Base-by-base conservation (phyloP, 73 alveolate species). In the Paramecium sexaurelia region DNA sequence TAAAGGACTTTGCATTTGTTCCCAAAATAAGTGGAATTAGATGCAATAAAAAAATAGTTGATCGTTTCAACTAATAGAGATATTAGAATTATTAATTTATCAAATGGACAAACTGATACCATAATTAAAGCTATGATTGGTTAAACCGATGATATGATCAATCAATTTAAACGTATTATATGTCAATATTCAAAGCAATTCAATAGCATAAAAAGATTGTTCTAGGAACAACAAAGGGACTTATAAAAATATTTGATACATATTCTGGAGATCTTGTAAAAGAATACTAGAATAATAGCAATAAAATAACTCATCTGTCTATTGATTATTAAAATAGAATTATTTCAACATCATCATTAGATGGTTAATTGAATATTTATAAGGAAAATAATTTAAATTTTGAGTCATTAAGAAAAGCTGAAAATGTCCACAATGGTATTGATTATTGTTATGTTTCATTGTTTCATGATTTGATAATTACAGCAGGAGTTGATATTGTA, bases 311-410 rank as follows among this genome's bases (percentile, higher is more conserved):
- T 36, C 55, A 55, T 88, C 55, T 88, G 1, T 68, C 56, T 35
- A 88, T 88, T 41, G 94, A 88, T 71, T 88, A 88, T 36, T 41
- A 41, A 68, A 88, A 88, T 29, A 66, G 75, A 41, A 17, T 88
- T 20, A 43, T 88, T 0, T 32, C 73, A 6, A 68, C 94, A 8
- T 40, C 75, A n/a, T 78, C 90, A 19, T 24, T 78, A 20, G 90
- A 78, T 78, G 90, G 90, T 24, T 29, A 43, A 19, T 40, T 37
- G 27, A n/a, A 19, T 41, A 78, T 45, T 9, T 40, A 29, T 78
- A 78, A 45, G 19, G 90, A 78, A 15, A 41, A 78, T 41, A 78
- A 78, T 40, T 24, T 78, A 15, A 22, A 37, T 37, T 78, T 78
- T 40, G 90, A 78, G 41, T n/a, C 47, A 3, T 15, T 78, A 22